Conservation (phyloP, 2,329 filamentous ascomycete genomes). For the Penicillium capsulatum region DNA sequence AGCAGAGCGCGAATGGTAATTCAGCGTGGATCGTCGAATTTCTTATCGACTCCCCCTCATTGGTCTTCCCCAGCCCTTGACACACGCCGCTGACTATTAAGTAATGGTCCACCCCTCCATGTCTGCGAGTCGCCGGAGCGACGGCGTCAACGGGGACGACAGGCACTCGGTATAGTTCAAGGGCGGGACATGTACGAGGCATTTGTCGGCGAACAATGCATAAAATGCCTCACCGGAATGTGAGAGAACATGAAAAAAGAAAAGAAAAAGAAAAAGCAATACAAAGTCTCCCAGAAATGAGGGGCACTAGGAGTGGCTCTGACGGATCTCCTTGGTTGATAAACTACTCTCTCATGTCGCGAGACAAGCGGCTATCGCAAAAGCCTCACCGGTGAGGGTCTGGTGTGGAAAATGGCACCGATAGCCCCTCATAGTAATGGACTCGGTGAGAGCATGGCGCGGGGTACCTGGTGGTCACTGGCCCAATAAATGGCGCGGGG, state of each 20-base stretch:
- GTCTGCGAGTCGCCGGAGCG: no score
- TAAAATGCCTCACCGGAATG: conserved; percentile 21
- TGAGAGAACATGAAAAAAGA: not conserved
- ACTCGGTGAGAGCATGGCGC: no score
- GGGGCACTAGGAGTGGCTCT: no score
- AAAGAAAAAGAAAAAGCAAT: no score
- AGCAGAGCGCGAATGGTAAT: conserved; percentile 6
- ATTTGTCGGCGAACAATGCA: conserved; percentile 6
- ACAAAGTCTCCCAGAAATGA: no score
- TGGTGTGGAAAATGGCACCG: no score
- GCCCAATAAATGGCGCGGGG: not conserved
- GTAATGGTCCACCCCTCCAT: not conserved
- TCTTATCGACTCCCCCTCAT: conserved; percentile 29
- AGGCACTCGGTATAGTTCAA: no score
- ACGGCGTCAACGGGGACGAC: not conserved
- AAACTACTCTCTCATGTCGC: no score
- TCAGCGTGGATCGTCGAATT: conserved; percentile 12
- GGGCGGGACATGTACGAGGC: conserved; percentile 1
- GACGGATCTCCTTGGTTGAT: no score
- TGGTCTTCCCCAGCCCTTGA: conserved; percentile 25
- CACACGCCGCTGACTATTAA: conserved; percentile 32
- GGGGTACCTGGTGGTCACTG: no score
- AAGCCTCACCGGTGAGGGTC: conserved; percentile 10
- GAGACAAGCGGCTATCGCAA: conserved; percentile 3
- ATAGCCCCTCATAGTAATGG: conserved; percentile 5